These are phyloP conservation scores for Cytospora leucostoma DNA, from an alignment of 2,329 filamentous ascomycete species.

Conservation along the genomic window DNA sequence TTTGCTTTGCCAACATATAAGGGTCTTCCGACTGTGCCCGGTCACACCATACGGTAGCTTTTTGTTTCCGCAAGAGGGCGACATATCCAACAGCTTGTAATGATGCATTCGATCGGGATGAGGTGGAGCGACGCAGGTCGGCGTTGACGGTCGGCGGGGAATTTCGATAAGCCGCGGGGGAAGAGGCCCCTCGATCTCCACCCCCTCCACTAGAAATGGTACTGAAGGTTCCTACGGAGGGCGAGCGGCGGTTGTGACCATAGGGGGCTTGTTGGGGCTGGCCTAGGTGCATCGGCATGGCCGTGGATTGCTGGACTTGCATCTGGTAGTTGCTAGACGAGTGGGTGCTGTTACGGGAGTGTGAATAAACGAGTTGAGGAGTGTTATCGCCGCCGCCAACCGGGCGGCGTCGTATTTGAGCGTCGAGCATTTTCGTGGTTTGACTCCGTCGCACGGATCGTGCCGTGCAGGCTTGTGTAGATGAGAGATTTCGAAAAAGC, in stretches of 20 bases:
- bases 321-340: conserved; percentile 56
- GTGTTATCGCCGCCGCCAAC: conserved; percentile 32
- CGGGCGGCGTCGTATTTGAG: conserved; percentile 36
- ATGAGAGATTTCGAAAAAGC: conserved; percentile 13
- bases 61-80: conserved; percentile 92
- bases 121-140: conserved; percentile 75
- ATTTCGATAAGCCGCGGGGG: conserved; percentile 58
- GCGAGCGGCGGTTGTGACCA: conserved; percentile 55
- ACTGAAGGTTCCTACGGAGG: conserved; percentile 69
- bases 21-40: conserved; percentile 91
- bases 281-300: conserved; percentile 34
- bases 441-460: conserved; percentile 16
- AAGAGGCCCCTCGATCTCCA: conserved; percentile 43
- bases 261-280: conserved; percentile 37
- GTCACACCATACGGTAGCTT: conserved; percentile 98
- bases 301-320: conserved; percentile 34
- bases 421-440: conserved; percentile 35
- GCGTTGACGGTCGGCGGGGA: conserved; percentile 47
- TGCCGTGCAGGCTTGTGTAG: conserved; percentile 9
- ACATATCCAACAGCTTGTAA: conserved; percentile 78
- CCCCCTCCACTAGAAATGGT: conserved; percentile 59
- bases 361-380: conserved; percentile 43
- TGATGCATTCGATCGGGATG: conserved; percentile 68
- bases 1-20: conserved; percentile 76
- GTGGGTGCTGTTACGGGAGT: conserved; percentile 57